A percentile compares a stretch with the other conserved stretches of the same genome.
Evolutionary conservation across 140 eudicot genomes (phyloP).

Genomic region (Bidens hawaiensis): DNA sequence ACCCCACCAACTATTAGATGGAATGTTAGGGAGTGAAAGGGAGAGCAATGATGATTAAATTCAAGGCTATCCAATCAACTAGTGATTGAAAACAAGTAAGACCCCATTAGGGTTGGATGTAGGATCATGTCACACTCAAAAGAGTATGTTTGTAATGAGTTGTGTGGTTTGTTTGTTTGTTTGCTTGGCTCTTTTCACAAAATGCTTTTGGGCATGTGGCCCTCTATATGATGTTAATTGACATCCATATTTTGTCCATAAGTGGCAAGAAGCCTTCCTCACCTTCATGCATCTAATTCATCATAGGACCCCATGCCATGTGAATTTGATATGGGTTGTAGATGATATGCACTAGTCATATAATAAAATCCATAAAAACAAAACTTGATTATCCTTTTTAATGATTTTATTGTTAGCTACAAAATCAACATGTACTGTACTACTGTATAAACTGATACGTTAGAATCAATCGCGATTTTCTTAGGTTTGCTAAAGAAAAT

Average conservation of each 20-base stretch:
- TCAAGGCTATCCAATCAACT: slow-evolving; percentile 33
- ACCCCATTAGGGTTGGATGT: slow-evolving; percentile 36
- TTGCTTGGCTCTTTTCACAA: slow-evolving; percentile 29
- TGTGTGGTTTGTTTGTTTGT: slow-evolving; percentile 27
- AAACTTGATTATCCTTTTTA: slow-evolving; percentile 6
- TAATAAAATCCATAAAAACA: slow-evolving; percentile 12
- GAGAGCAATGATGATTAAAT: slow-evolving; percentile 29
- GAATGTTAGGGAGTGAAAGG: neutral
- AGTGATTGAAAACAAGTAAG: slow-evolving; percentile 33
- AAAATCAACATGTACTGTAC: neutral
- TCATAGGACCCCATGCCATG: slow-evolving; percentile 38
- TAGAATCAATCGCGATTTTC: slow-evolving; percentile 5
- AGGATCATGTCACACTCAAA: slow-evolving; percentile 28
- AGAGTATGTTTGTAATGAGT: slow-evolving; percentile 34
- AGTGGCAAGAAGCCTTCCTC: slow-evolving; percentile 21
- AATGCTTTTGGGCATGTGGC: slow-evolving; percentile 29
- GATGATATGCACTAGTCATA: slow-evolving; percentile 28
- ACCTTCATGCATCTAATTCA: slow-evolving; percentile 35
- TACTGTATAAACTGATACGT: neutral
- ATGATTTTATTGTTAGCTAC: slow-evolving; percentile 1
- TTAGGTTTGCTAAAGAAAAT: neutral
- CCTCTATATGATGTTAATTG: slow-evolving; percentile 24
- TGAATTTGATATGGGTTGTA: slow-evolving; percentile 22
- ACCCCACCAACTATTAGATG: neutral
- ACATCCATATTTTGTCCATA: slow-evolving; percentile 38